phyloP scores from a whole-genome alignment of 1,284 basidiomycete species.

The Trichosporon sp. region DNA sequence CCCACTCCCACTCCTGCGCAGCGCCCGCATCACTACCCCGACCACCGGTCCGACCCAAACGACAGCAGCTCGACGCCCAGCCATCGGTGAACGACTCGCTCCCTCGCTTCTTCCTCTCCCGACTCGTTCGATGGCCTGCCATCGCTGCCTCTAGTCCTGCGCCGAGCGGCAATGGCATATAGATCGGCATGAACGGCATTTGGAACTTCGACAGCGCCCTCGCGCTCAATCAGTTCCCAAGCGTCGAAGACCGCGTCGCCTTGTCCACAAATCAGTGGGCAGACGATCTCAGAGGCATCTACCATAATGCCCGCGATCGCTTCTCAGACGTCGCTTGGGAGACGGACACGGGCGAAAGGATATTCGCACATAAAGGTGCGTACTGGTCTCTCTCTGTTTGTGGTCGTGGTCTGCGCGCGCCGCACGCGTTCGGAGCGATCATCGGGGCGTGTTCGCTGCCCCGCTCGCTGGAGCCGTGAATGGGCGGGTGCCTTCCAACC shows the following conservation, averaged over 20 bases:
- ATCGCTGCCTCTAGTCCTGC: background rate
- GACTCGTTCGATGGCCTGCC: constrained; percentile 1
- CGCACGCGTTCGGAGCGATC: too few relatives aligned
- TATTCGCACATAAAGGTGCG: constrained; percentile 47
- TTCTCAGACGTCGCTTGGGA: constrained; percentile 94
- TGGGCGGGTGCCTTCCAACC: too few relatives aligned
- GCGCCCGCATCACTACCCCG: background rate
- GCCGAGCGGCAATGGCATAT: constrained; percentile 3
- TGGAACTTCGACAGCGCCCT: constrained; percentile 3
- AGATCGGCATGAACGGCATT: constrained; percentile 3
- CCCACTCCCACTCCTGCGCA: too few relatives aligned
- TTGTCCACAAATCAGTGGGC: constrained; percentile 58
- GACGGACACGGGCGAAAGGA: constrained; percentile 53
- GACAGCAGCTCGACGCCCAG: background rate
- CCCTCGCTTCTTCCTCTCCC: background rate
- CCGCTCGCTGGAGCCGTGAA: too few relatives aligned
- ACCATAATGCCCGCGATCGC: constrained; percentile 69
- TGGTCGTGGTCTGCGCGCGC: too few relatives aligned
- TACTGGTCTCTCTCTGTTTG: too few relatives aligned
- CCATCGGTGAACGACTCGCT: background rate
- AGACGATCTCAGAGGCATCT: constrained; percentile 65
- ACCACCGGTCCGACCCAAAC: too few relatives aligned
- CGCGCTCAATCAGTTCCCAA: constrained; percentile 15
- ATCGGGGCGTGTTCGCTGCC: too few relatives aligned
- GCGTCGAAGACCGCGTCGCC: constrained; percentile 30